Percentiles rank a stretch among this genome's conserved stretches.
phyloP scores from a whole-genome alignment of 208 protist species.

The Acanthamoeba sp. region DNA sequence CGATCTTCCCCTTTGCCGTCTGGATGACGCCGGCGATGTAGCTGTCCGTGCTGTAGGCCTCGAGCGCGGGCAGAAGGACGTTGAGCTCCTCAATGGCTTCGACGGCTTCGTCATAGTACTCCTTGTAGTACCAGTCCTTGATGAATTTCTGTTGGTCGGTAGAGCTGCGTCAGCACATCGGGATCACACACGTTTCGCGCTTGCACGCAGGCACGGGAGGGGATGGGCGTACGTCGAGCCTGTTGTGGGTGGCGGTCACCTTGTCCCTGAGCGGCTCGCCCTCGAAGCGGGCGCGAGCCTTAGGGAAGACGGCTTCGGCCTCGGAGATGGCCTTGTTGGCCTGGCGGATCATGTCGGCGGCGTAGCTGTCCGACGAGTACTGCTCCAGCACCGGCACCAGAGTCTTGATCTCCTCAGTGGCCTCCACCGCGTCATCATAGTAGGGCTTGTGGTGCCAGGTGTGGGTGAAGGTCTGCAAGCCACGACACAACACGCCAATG shows the following conservation, averaged over 20 bases:
- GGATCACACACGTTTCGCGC: not conserved
- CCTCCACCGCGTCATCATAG: slow-evolving; percentile 58
- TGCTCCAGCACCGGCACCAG: slow-evolving; percentile 48
- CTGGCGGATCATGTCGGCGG: not conserved
- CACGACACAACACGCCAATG: not conserved
- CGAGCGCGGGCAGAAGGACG: slow-evolving; percentile 46
- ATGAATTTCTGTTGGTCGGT: slow-evolving; percentile 59
- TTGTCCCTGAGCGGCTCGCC: slow-evolving; percentile 32
- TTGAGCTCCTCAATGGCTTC: slow-evolving; percentile 62
- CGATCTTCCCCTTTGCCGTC: slow-evolving; percentile 42
- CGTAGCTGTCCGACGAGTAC: slow-evolving; percentile 42
- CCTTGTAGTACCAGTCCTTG: slow-evolving; percentile 58
- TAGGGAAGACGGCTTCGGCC: slow-evolving; percentile 5
- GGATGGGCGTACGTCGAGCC: not conserved
- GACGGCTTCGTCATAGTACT: slow-evolving; percentile 53
- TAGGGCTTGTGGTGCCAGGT: slow-evolving; percentile 58
- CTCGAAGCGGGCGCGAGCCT: slow-evolving; percentile 53
- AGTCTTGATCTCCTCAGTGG: slow-evolving; percentile 15
- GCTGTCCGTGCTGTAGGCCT: not conserved
- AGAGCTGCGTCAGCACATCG: not conserved
- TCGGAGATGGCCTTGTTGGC: not conserved
- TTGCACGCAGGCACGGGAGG: not conserved
- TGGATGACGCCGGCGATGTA: slow-evolving; percentile 13
- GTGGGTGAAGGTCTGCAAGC: not conserved
- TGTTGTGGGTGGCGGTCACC: not conserved